These are phyloP conservation scores for Pseudoturritis turrita DNA, from an alignment of 345 rosid genomes.

Conservation along the genomic window DNA sequence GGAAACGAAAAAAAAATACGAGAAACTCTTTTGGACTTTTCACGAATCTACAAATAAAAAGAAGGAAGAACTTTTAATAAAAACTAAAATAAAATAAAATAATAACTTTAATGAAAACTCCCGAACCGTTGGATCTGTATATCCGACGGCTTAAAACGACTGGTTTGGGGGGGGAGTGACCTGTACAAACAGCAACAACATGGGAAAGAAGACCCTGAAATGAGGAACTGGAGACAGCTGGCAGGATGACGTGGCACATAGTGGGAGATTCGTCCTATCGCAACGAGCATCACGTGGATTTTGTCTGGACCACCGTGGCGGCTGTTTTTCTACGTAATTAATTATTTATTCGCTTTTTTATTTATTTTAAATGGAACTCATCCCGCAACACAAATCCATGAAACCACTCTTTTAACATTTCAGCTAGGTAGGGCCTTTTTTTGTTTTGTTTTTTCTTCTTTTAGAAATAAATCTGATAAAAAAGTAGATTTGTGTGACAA, in stretches of 20 bases:
- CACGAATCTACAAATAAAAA: neutral
- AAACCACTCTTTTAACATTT: neutral
- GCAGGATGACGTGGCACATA: constrained; percentile 16
- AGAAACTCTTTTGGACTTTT: neutral
- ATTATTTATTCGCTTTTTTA: neutral
- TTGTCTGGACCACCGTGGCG: constrained; percentile 30
- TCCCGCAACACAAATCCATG: neutral
- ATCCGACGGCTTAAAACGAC: constrained; percentile 4
- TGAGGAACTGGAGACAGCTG: constrained; percentile 32
- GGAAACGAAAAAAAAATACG: too few species aligned
- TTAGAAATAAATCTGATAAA: neutral
- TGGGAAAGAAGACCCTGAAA: constrained; percentile 22
- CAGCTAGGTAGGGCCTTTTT: neutral
- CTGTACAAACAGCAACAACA: neutral
- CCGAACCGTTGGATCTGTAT: constrained; percentile 3
- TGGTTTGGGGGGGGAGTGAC: neutral
- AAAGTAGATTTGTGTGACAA: neutral
- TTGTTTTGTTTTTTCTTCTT: neutral
- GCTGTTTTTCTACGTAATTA: constrained; percentile 5
- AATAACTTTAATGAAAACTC: neutral
- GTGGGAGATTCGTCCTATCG: constrained; percentile 8
- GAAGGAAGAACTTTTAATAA: neutral
- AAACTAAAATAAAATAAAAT: too few species aligned
- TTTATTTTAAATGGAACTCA: neutral
- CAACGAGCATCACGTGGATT: constrained; percentile 32